Base-by-base conservation (phyloP, 352 stramenopile genomes). In the Phytophthora tubulina region DNA sequence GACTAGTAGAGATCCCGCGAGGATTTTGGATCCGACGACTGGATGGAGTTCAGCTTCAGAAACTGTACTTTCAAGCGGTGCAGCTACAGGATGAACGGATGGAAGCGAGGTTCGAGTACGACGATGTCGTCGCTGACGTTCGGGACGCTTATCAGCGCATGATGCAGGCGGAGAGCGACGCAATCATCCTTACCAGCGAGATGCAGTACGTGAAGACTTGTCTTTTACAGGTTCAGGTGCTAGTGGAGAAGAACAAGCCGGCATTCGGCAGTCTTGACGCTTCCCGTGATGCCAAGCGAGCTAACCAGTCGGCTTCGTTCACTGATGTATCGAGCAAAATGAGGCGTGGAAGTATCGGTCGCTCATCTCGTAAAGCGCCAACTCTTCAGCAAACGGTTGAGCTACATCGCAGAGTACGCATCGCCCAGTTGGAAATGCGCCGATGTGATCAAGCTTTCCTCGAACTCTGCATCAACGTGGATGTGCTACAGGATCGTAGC, bases 41-140 rank as follows among this genome's bases (percentile, higher is more conserved):
- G 2, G 80, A 84, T n/a, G 71, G 80, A 41, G 46, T 15, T 2
- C 73, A 80, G 8, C 71, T 94, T 21, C 67, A 84, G 11, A 72
- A 63, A 53, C 46, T 87, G 3, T 66, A 92, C 35, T 92, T 92
- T 41, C 69, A 65, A n/a, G 86, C 86, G 1, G 73, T 84, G 2
- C 80, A 91, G 27, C 56, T 91, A 10, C 79, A 94, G 42, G 70
- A 89, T 13, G 84, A 94, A 52, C 76, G 80, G 32, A 89, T 91
- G 75, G 84, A 90, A 41, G 81, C 83, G 13, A 70, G 84, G 17
- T 91, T 91, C 36, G 48, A 81, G 27, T 84, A 89, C 41, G 84
- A 93, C 46, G 86, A 92, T 27, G 75, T 85, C 38, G 62, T 79
- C 0, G 58, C 62, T 7, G 75, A 89, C 9, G 76, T 88, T 15